Percentiles rank a stretch among this genome's conserved stretches.
Conservation (phyloP, 306 rosid genomes). For the Prunus mira region DNA sequence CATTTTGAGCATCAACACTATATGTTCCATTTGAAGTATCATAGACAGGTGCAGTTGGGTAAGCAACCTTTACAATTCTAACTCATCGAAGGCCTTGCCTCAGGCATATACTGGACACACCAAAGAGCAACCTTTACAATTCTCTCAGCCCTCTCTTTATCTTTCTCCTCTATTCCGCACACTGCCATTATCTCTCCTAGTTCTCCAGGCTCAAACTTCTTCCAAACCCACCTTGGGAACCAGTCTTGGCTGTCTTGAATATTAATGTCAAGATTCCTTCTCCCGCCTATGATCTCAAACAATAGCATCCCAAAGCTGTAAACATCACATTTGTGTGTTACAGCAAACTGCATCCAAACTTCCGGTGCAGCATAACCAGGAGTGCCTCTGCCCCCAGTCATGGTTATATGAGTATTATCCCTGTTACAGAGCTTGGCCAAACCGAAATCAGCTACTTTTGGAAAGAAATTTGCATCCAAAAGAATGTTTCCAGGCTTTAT, state of each 20-base stretch:
- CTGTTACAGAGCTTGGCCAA: conserved; percentile 43
- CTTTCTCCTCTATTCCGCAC: conserved; percentile 35
- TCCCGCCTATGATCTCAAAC: conserved; percentile 43
- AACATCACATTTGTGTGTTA: conserved; percentile 36
- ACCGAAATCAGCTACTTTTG: conserved; percentile 52
- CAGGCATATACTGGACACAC: conserved; percentile 43
- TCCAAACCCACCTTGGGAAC: conserved; percentile 47
- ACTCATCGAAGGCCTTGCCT: conserved; percentile 45
- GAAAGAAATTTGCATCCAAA: conserved; percentile 19
- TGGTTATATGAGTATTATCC: conserved; percentile 27
- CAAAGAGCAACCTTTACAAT: conserved; percentile 37
- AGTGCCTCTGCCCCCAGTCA: conserved; percentile 45
- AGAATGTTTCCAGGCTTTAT: conserved; percentile 53
- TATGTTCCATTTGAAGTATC: background rate
- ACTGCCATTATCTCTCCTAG: background rate
- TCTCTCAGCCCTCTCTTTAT: conserved; percentile 27
- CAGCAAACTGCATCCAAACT: conserved; percentile 33
- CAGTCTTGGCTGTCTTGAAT: conserved; percentile 33
- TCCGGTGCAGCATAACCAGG: conserved; percentile 49
- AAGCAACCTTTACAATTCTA: no score
- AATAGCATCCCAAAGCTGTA: conserved; percentile 44
- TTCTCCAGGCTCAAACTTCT: conserved; percentile 21
- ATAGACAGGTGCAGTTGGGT: background rate
- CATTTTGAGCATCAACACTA: no score
- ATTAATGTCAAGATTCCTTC: conserved; percentile 33